A percentile compares a stretch with the other conserved stretches of the same genome.
Evolutionary conservation across 768 basidiomycete species (phyloP).

Genomic region (Leccinum olivaceopallidum): DNA sequence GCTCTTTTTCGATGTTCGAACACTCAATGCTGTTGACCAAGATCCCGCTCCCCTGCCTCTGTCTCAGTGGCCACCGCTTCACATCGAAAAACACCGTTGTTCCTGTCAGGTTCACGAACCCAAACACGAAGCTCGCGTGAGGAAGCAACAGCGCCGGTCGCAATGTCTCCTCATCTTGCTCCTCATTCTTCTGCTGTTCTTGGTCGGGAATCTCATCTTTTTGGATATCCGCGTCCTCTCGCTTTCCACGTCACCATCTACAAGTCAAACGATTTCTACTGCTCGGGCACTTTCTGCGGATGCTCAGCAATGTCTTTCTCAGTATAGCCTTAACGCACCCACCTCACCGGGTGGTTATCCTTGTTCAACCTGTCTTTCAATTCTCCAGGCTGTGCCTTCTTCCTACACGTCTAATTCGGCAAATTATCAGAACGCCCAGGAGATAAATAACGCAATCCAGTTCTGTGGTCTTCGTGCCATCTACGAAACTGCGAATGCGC

Average conservation of each 20-base stretch:
- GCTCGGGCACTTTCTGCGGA: conserved; percentile 36
- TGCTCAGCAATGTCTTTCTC: conserved; percentile 45
- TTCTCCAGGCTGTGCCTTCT: conserved; percentile 39
- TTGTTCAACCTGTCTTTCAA: conserved; percentile 45
- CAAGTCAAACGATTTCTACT: conserved; percentile 26
- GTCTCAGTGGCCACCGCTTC: conserved; percentile 40
- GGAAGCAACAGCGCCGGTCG: conserved; percentile 33
- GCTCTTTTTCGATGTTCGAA: conserved; percentile 38
- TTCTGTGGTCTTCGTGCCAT: conserved; percentile 49
- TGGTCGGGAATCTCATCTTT: conserved; percentile 42
- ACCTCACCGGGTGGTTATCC: conserved; percentile 44
- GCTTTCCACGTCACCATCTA: conserved; percentile 14
- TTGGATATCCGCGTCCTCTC: conserved; percentile 38
- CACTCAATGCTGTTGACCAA: conserved; percentile 25
- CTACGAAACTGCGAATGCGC: conserved; percentile 38
- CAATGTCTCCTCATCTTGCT: conserved; percentile 34
- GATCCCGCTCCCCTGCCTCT: conserved; percentile 25
- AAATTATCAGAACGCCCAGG: conserved; percentile 35
- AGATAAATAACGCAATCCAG: conserved; percentile 40
- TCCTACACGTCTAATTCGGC: conserved; percentile 30
- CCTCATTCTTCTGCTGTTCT: conserved; percentile 41
- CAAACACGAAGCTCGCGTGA: conserved; percentile 19
- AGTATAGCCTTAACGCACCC: conserved; percentile 47
- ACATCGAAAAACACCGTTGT: conserved; percentile 37
- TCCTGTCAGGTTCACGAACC: conserved; percentile 26